Base-by-base conservation (phyloP, 78 protist species). In the Thecamonas trahens region DNA sequence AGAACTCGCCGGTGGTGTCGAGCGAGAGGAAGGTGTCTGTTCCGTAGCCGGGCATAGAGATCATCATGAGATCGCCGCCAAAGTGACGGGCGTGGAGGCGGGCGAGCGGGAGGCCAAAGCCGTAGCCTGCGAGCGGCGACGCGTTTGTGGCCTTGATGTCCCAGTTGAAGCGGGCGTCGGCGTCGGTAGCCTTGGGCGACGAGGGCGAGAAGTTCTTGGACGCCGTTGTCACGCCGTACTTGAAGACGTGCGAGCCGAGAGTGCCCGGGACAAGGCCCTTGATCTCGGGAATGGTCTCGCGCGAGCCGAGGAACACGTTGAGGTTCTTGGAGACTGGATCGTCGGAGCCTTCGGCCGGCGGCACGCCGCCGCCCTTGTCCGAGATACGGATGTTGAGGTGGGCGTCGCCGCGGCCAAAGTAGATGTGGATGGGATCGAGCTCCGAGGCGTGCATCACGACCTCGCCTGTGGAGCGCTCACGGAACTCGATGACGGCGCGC, bases 311-410 rank as follows among this genome's bases (percentile, higher is more conserved):
- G n/a, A n/a, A n/a, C n/a, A n/a, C n/a, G n/a, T n/a, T n/a, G n/a
- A n/a, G n/a, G n/a, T n/a, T n/a, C n/a, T n/a, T n/a, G n/a, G n/a
- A n/a, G n/a, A n/a, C n/a, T n/a, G n/a, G n/a, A n/a, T n/a, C n/a
- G n/a, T n/a, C n/a, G n/a, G n/a, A n/a, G n/a, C n/a, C n/a, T n/a
- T n/a, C n/a, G n/a, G n/a, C n/a, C n/a, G n/a, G n/a, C n/a, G n/a
- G n/a, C n/a, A 86, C 84, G 28, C 91, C 91, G 31, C 87, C 88
- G 2, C 91, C 91, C 47, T 85, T 60, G 72, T 86, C 91, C 28
- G 40, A 24, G 31, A 82, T 15, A n/a, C 29, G 40, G 34, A 82
- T 61, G 42, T 72, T 79, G 39, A 78, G 52, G 66, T 82, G 79
- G 53, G 17, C 20, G 20, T 82, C 72, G 31, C 86, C 84, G 14